phyloP scores from a whole-genome alignment of 768 basidiomycete species.

The Gautieria morchelliformis region DNA sequence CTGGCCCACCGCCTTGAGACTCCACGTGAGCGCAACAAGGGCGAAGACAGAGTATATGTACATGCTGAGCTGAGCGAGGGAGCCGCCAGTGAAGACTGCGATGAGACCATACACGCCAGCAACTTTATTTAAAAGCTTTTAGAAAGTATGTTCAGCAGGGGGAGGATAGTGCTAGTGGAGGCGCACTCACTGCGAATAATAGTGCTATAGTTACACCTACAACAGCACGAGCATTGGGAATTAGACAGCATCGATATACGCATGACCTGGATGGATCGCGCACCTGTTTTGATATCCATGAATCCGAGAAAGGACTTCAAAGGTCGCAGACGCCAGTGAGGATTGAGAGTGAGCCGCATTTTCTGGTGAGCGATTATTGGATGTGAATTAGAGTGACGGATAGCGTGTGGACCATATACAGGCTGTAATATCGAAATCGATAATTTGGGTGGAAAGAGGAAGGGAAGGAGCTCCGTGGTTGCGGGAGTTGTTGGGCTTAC shows the following conservation, averaged over 20 bases:
- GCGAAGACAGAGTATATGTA: conserved; percentile 89
- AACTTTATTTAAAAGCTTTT: conserved; percentile 87
- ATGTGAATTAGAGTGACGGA: neutral
- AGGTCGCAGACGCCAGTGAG: conserved; percentile 78
- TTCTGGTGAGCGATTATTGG: too few relatives aligned
- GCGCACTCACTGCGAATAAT: conserved; percentile 69
- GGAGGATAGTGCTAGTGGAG: neutral
- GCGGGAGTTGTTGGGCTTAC: too few relatives aligned
- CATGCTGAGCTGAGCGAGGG: conserved; percentile 83
- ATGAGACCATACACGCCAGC: conserved; percentile 96
- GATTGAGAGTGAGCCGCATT: conserved; percentile 77
- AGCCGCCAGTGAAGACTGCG: conserved; percentile 82
- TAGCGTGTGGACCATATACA: neutral
- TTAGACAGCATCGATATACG: too few relatives aligned
- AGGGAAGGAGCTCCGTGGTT: neutral
- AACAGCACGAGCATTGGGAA: neutral
- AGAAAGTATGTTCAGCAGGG: neutral
- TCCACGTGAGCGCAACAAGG: conserved; percentile 77
- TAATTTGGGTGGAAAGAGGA: neutral
- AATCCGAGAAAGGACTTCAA: conserved; percentile 75
- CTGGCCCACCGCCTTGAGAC: conserved; percentile 73
- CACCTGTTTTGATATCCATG: conserved; percentile 85
- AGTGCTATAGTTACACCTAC: conserved; percentile 71
- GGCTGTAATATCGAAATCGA: neutral
- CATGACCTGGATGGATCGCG: conserved; percentile 6